phyloP scores from a whole-genome alignment of 2,329 filamentous ascomycete genomes.

The Botrytis porri region DNA sequence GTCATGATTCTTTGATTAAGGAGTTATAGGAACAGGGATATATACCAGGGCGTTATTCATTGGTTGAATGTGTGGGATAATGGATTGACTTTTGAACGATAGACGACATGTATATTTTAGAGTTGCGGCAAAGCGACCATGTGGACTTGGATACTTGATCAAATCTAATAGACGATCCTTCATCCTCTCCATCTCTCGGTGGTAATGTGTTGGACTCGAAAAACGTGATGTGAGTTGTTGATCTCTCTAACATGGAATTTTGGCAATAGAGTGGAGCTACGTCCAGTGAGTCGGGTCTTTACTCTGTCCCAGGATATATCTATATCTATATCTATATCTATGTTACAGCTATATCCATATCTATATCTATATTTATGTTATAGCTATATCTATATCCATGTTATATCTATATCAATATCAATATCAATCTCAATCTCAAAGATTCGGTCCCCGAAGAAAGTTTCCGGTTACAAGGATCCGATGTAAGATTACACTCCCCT shows the following conservation, averaged over 20 bases:
- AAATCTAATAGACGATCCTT: not conserved
- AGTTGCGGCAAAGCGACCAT: not conserved
- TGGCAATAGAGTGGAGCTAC: not conserved
- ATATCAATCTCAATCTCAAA: not conserved
- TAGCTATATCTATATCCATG: not conserved
- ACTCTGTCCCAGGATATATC: not conserved
- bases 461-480: too few species aligned
- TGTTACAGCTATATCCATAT: not conserved
- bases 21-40: not conserved
- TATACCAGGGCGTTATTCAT: slow-evolving; percentile 4
- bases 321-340: not conserved
- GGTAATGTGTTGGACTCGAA: not conserved
- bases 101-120: not conserved
- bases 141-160: too few species aligned
- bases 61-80: not conserved
- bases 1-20: not conserved
- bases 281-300: not conserved
- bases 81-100: not conserved
- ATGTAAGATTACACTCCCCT: too few species aligned
- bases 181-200: not conserved
- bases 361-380: not conserved
- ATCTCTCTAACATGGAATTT: not conserved
- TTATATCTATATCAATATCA: not conserved
- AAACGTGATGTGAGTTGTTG: not conserved
- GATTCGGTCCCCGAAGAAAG: too few species aligned